Conservation (phyloP, 352 stramenopile genomes). For the Phytophthora capsici region DNA sequence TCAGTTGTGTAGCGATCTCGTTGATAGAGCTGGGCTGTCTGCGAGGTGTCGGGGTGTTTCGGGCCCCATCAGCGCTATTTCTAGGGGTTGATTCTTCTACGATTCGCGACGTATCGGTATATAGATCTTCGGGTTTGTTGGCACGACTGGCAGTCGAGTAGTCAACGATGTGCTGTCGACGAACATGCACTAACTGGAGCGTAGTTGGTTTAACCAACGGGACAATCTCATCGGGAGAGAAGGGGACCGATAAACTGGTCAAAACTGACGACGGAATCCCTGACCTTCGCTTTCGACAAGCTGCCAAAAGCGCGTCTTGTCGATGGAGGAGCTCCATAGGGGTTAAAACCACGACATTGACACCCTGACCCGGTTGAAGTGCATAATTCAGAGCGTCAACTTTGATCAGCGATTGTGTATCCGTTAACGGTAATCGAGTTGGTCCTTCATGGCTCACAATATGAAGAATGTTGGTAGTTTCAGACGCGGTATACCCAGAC, state of each 20-base stretch:
- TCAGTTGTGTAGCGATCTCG: neutral
- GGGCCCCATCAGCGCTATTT: neutral
- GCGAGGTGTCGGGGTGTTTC: neutral
- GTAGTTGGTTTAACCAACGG: too few species aligned
- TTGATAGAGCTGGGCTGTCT: neutral
- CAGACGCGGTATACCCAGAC: too few species aligned
- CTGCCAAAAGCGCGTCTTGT: neutral
- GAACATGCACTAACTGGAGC: slow-evolving; percentile 12
- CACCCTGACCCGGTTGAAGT: neutral
- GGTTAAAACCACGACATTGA: slow-evolving; percentile 4
- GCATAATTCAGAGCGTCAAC: slow-evolving; percentile 12
- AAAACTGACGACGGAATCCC: too few species aligned
- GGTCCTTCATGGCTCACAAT: neutral
- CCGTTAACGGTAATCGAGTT: neutral
- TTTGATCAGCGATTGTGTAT: slow-evolving; percentile 8
- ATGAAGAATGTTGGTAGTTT: slow-evolving; percentile 1
- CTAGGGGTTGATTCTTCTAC: neutral
- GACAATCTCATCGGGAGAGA: too few species aligned
- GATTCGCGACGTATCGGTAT: neutral
- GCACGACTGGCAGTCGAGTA: slow-evolving; percentile 3
- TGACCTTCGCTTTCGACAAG: slow-evolving; percentile 1
- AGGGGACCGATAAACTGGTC: too few species aligned
- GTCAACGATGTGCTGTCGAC: slow-evolving; percentile 12
- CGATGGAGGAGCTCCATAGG: slow-evolving; percentile 16
- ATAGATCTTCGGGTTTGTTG: neutral